phyloP scores from a whole-genome alignment of 2,329 filamentous ascomycete genomes.

The Aspergillus texensis region DNA sequence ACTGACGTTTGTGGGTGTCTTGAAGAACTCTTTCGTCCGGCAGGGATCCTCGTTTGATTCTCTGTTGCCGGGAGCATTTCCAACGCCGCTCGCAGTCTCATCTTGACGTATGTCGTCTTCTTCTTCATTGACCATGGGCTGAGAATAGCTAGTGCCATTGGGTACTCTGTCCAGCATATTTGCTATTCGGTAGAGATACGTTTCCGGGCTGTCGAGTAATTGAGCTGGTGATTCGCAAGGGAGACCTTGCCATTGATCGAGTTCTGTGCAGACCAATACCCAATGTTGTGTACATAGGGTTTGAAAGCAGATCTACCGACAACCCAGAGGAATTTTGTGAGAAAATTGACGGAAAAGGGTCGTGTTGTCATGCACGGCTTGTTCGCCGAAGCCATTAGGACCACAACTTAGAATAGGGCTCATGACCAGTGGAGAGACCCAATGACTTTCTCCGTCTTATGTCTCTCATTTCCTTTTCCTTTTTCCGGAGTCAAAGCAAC shows the following conservation, averaged over 20 bases:
- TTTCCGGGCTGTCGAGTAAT: not conserved
- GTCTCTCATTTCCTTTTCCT: not conserved
- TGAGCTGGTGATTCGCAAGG: not conserved
- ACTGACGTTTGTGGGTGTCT: constrained; percentile 29
- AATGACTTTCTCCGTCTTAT: too few species aligned
- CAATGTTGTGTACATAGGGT: not conserved
- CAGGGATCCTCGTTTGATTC: constrained; percentile 20
- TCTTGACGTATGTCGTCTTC: not conserved
- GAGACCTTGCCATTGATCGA: not conserved
- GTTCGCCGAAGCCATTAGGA: not conserved
- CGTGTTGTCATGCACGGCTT: not conserved
- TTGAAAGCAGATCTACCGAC: not conserved
- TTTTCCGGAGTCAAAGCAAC: not conserved
- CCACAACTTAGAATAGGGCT: not conserved
- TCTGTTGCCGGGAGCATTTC: constrained; percentile 17
- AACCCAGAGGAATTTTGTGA: not conserved
- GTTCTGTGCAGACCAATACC: not conserved
- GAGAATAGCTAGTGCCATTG: not conserved
- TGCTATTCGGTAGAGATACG: not conserved
- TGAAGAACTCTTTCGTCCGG: constrained; percentile 22
- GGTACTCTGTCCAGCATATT: not conserved
- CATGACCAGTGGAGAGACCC: not conserved
- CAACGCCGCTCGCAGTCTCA: constrained; percentile 15
- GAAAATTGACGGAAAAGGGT: not conserved
- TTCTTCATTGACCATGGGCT: constrained; percentile 3